Percentiles rank a stretch among this genome's conserved stretches.
Conservation (phyloP, 2,329 filamentous ascomycete species). For the Dactylellina cionopaga region DNA sequence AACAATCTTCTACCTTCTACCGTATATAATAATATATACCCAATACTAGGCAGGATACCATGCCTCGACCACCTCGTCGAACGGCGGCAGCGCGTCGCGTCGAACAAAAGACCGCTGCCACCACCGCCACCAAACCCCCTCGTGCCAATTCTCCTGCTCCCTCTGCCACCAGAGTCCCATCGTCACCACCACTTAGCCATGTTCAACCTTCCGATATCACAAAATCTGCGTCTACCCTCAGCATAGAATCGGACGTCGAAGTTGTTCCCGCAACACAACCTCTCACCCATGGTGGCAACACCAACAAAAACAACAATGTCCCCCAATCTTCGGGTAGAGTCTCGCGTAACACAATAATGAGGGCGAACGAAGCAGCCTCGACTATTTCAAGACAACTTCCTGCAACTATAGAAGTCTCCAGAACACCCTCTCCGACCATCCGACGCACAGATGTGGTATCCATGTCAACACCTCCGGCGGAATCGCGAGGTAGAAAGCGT, state of each 20-base stretch:
- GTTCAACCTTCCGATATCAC: constrained; percentile 1
- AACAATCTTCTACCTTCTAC: background rate
- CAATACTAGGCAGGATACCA: constrained; percentile 4
- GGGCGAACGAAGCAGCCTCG: constrained; percentile 31
- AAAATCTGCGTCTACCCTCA: constrained; percentile 26
- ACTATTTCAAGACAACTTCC: background rate
- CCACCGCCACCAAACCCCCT: background rate
- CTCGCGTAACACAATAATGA: constrained; percentile 35
- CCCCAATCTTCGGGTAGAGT: constrained; percentile 17
- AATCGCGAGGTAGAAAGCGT: constrained; percentile 31
- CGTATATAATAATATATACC: background rate
- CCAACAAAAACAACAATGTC: constrained; percentile 4
- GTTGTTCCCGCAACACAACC: constrained; percentile 36
- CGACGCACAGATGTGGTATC: constrained; percentile 23
- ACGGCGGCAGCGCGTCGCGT: constrained; percentile 46
- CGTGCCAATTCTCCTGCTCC: constrained; percentile 31
- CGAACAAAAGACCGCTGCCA: constrained; percentile 23
- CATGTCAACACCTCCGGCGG: constrained; percentile 22
- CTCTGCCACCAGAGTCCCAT: constrained; percentile 1
- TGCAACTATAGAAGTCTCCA: constrained; percentile 26
- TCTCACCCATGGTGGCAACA: constrained; percentile 7
- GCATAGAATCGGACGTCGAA: constrained; percentile 27
- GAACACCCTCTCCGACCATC: constrained; percentile 33
- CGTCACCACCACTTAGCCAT: constrained; percentile 24
- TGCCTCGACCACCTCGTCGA: constrained; percentile 50